Percentiles rank a stretch among this genome's conserved stretches.
phyloP scores from a whole-genome alignment of 768 basidiomycete genomes.

The Rhizopogon vulgaris region DNA sequence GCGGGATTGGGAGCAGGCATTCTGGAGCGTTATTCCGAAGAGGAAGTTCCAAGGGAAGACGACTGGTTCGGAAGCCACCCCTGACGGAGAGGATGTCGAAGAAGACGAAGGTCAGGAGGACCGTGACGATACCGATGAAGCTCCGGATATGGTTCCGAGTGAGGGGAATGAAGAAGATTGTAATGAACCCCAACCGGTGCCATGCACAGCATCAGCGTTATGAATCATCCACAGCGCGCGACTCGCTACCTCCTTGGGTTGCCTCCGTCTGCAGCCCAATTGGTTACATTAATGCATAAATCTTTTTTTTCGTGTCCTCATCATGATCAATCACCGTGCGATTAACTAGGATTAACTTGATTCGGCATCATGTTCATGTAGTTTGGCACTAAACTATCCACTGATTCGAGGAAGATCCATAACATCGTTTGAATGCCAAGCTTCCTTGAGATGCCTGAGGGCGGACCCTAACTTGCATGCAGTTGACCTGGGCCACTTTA shows the following conservation, averaged over 20 bases:
- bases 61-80: slow-evolving; percentile 18
- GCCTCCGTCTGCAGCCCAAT: no score
- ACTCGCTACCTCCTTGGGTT: background rate
- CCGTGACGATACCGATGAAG: slow-evolving; percentile 12
- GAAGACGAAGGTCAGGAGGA: slow-evolving; percentile 14
- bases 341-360: background rate
- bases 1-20: slow-evolving; percentile 78
- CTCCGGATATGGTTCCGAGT: slow-evolving; percentile 5
- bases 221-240: background rate
- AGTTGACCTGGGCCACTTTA: no score
- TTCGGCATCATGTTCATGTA: background rate
- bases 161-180: slow-evolving; percentile 7
- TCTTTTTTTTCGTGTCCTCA: background rate
- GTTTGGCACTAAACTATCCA: no score
- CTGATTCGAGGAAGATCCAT: no score
- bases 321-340: background rate
- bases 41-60: slow-evolving; percentile 64
- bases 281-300: background rate
- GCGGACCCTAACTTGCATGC: no score
- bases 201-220: background rate
- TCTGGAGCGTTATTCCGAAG: slow-evolving; percentile 86
- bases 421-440: no score
- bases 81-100: slow-evolving; percentile 6
- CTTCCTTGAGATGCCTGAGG: no score
- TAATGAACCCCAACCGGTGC: slow-evolving; percentile 4